These are phyloP conservation scores for Nemania serpens DNA, from an alignment of 2,329 filamentous ascomycete genomes.

Conservation along the genomic window DNA sequence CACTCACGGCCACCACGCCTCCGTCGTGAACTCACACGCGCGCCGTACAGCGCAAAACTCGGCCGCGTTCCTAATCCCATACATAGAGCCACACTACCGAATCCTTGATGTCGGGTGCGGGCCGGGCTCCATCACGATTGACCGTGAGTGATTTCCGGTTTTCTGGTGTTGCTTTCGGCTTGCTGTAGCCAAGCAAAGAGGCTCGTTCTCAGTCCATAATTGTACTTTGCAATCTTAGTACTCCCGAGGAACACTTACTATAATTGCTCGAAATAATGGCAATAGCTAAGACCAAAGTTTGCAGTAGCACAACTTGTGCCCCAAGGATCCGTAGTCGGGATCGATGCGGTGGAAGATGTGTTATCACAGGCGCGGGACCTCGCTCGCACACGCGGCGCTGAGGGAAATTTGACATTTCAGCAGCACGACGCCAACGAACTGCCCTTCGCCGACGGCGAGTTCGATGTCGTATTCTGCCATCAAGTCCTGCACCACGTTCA, in stretches of 20 bases:
- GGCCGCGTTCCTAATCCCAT: slow-evolving; percentile 41
- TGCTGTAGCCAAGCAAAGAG: background rate
- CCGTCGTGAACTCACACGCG: slow-evolving; percentile 29
- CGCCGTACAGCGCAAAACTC: slow-evolving; percentile 33
- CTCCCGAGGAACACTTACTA: background rate
- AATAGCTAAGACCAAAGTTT: background rate
- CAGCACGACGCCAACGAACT: slow-evolving; percentile 34
- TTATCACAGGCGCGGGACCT: slow-evolving; percentile 24
- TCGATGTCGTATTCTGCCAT: slow-evolving; percentile 64
- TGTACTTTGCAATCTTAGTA: background rate
- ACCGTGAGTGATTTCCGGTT: slow-evolving; percentile 23
- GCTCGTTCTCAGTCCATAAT: background rate
- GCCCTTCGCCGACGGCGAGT: slow-evolving; percentile 51
- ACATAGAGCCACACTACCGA: slow-evolving; percentile 41
- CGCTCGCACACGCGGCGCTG: slow-evolving; percentile 16
- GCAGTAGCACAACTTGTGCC: slow-evolving; percentile 44
- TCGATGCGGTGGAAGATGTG: slow-evolving; percentile 31
- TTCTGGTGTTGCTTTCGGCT: background rate
- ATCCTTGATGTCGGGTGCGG: slow-evolving; percentile 51
- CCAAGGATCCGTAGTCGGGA: slow-evolving; percentile 45
- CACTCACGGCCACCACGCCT: slow-evolving; percentile 30
- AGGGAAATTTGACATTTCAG: slow-evolving; percentile 34
- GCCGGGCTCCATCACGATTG: slow-evolving; percentile 49
- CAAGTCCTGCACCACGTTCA: slow-evolving; percentile 62
- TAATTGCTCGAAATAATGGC: background rate